phyloP scores from a whole-genome alignment of 805 yeast species.

The Sugiyamaella mastotermitis region DNA sequence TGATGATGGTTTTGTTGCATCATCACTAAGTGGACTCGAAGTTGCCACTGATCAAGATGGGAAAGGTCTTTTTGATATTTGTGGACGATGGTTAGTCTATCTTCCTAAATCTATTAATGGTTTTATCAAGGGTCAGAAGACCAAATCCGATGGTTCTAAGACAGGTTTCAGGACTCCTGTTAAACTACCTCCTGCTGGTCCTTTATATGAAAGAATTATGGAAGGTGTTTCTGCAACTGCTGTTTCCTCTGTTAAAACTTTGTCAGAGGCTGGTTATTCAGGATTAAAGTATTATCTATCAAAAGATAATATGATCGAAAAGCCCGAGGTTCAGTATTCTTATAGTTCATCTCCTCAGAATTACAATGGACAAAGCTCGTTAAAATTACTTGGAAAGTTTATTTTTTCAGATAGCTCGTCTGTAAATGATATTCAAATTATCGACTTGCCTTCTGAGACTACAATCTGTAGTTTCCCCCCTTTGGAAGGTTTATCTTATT shows the following conservation, averaged over 20 bases:
- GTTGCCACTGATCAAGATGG: constrained; percentile 24
- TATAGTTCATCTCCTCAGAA: neutral
- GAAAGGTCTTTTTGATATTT: constrained; percentile 42
- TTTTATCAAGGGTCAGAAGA: neutral
- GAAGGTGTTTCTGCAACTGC: constrained; percentile 47
- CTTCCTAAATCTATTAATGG: constrained; percentile 32
- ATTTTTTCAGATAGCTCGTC: constrained; percentile 21
- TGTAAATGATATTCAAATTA: constrained; percentile 34
- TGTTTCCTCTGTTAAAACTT: constrained; percentile 40
- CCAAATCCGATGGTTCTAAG: neutral
- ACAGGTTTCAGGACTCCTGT: constrained; percentile 35
- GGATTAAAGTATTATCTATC: constrained; percentile 33
- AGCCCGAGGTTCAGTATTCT: constrained; percentile 1
- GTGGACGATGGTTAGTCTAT: constrained; percentile 45
- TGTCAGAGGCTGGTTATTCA: constrained; percentile 44
- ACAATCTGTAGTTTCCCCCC: constrained; percentile 45
- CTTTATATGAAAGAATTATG: constrained; percentile 42
- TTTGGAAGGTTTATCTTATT: constrained; percentile 54
- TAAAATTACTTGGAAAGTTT: constrained; percentile 11
- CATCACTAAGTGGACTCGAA: constrained; percentile 17
- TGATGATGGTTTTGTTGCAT: constrained; percentile 9
- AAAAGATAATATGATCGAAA: constrained; percentile 1
- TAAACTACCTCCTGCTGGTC: constrained; percentile 41
- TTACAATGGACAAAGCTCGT: neutral
- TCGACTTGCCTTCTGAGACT: constrained; percentile 41